Percentiles rank a stretch among this genome's conserved stretches.
phyloP scores from a whole-genome alignment of 495 filamentous ascomycete genomes.

The Hyaloscypha bicolor region DNA sequence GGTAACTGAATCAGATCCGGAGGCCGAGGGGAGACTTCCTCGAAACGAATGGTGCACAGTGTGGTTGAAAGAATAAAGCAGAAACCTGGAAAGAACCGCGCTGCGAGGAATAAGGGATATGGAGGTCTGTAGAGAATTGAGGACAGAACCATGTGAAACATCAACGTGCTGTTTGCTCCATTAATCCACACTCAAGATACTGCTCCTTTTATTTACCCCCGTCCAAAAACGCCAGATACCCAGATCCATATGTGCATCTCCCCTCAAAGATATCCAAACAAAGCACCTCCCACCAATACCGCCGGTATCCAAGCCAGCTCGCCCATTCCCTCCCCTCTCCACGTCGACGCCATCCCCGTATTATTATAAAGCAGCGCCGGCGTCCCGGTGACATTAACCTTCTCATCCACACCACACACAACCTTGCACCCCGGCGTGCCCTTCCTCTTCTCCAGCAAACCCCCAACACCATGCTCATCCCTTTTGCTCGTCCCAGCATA shows the following conservation, averaged over 20 bases:
- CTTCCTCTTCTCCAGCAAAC: conserved; percentile 21
- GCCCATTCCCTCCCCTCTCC: conserved; percentile 12
- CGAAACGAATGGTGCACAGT: too few species aligned
- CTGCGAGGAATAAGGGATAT: too few species aligned
- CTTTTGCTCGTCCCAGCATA: conserved; percentile 11
- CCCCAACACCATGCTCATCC: conserved; percentile 12
- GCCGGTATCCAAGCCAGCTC: conserved; percentile 20
- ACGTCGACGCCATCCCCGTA: conserved; percentile 22
- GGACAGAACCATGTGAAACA: too few species aligned
- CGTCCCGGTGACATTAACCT: conserved; percentile 40
- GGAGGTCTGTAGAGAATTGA: too few species aligned
- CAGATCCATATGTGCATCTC: not conserved
- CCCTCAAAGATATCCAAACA: not conserved
- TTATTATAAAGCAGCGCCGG: conserved; percentile 48
- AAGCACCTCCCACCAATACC: not conserved
- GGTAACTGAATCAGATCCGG: too few species aligned
- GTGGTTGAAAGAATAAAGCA: too few species aligned
- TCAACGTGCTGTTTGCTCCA: too few species aligned
- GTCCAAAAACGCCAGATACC: not conserved
- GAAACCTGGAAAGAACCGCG: too few species aligned
- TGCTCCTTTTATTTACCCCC: not conserved
- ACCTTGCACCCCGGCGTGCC: conserved; percentile 34
- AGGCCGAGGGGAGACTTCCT: too few species aligned
- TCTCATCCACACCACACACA: conserved; percentile 55
- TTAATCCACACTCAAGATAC: not conserved